Percentiles rank a stretch among this genome's conserved stretches.
phyloP scores from a whole-genome alignment of 2,329 filamentous ascomycete genomes.

The Onygenales sp. region DNA sequence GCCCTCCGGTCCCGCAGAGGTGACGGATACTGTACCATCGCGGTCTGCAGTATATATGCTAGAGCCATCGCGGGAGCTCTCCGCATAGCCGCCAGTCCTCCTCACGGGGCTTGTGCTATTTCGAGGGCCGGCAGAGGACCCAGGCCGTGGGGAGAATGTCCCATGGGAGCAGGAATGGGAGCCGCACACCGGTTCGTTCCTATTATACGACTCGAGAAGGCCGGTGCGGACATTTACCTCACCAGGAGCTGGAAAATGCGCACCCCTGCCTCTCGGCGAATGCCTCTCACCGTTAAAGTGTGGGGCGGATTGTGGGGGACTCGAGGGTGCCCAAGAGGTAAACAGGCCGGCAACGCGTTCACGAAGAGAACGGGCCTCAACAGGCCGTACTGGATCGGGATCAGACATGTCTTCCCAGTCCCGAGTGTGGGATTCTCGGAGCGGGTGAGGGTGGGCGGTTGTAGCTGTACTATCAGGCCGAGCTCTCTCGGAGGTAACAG shows the following conservation, averaged over 20 bases:
- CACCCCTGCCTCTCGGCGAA: neutral
- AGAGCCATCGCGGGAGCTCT: slow-evolving; percentile 11
- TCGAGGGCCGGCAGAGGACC: slow-evolving; percentile 39
- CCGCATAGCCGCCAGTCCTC: slow-evolving; percentile 12
- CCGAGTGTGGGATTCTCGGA: slow-evolving; percentile 2
- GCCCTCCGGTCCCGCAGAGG: slow-evolving; percentile 46
- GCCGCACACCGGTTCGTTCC: slow-evolving; percentile 27
- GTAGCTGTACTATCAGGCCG: neutral
- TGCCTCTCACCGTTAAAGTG: slow-evolving; percentile 2
- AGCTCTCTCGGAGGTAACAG: neutral
- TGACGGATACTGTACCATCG: slow-evolving; percentile 31
- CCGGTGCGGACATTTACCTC: slow-evolving; percentile 26
- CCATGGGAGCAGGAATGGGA: slow-evolving; percentile 56
- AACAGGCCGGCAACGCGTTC: slow-evolving; percentile 23
- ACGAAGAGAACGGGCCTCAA: slow-evolving; percentile 20
- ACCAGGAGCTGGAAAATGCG: neutral
- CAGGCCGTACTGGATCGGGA: slow-evolving; percentile 12
- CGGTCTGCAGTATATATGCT: slow-evolving; percentile 23
- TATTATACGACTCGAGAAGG: slow-evolving; percentile 31
- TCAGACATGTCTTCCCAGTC: slow-evolving; percentile 18
- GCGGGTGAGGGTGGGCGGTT: neutral
- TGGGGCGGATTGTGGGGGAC: slow-evolving; percentile 9
- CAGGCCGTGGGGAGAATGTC: slow-evolving; percentile 55
- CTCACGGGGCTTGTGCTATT: slow-evolving; percentile 21
- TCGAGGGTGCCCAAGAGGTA: slow-evolving; percentile 12